A percentile compares a stretch with the other conserved stretches of the same genome.
Conservation (phyloP, 177 flowering plant species). For the Vitis hybrid region DNA sequence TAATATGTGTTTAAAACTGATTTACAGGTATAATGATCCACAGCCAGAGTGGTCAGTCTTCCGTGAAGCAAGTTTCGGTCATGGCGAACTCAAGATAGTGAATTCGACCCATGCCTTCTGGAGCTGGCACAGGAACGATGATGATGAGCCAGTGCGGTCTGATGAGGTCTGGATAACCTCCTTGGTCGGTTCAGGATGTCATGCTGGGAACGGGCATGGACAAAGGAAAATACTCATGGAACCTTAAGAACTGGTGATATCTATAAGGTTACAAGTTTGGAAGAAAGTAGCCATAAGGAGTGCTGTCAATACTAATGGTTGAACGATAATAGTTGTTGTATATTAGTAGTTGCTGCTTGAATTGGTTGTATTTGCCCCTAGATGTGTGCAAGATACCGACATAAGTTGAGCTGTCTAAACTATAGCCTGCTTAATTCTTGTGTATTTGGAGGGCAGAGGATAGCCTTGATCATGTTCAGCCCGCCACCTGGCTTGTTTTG, state of each 20-base stretch:
- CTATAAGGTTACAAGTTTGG: neutral
- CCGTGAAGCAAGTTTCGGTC: constrained; percentile 99
- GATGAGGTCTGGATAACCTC: constrained; percentile 85
- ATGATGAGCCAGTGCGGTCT: constrained; percentile 78
- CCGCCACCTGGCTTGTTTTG: no score
- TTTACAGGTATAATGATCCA: constrained; percentile 63
- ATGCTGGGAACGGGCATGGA: constrained; percentile 32
- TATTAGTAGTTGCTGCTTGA: no score
- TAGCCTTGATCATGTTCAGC: no score
- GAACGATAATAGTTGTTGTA: no score
- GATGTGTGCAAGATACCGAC: no score
- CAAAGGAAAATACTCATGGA: constrained; percentile 49
- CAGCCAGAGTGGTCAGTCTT: constrained; percentile 87
- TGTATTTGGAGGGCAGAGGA: no score
- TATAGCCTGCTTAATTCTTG: no score
- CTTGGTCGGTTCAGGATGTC: constrained; percentile 61
- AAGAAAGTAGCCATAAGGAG: no score
- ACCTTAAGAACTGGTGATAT: constrained; percentile 24
- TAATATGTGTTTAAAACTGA: neutral
- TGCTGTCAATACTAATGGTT: no score
- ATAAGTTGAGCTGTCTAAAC: no score
- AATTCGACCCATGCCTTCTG: constrained; percentile 82
- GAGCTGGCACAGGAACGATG: constrained; percentile 98
- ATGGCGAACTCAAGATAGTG: constrained; percentile 79
- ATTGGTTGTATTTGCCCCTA: no score